Base-by-base conservation (phyloP, 179 eudicot species). In the Carnegiea gigantea region DNA sequence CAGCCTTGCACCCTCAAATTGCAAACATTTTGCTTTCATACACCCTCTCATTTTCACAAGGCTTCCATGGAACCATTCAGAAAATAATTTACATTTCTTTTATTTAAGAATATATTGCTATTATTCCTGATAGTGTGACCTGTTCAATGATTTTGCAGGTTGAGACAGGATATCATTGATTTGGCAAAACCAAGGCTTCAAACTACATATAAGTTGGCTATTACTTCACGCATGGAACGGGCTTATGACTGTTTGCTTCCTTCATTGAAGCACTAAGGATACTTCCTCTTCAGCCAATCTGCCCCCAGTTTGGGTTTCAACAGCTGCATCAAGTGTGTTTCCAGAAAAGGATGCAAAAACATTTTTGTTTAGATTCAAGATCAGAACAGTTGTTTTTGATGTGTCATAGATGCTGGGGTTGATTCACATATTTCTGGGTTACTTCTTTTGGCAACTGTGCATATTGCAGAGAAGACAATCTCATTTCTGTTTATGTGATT, bases 211-310 rank as follows among this genome's bases (percentile, higher is more conserved):
- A 95, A 94, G 89, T 92, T 95, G 77, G 86, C 79, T 13, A 89
- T 94, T 78, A 90, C 91, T 20, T 90, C 95, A 20, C 92, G 98
- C 33, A 87, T 95, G 95, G 97, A 87, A 77, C 86, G 92, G 18
- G 89, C 90, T 67, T 95, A 95, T 23, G 97, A 94, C 67, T 94
- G 98, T 85, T 87, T 95, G 91, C 97, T 92, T 85, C 97, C 97
- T 44, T 84, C 90, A 49, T 51, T 86, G 7, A 91, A 82, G 81
- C 88, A 84, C 70, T 84, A 82, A 53, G 23, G 18, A 8, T n/a
- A 51, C 54, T 51, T n/a, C 48, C n/a, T 30, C 23, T 33, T 33
- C 77, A 2, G 57, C 57, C 18, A 51, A 51, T 21, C 78, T 4
- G 77, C 24, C 68, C 24, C 71, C 21, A 18, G 18, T 76, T 24